A percentile compares a stretch with the other conserved stretches of the same genome.
Evolutionary conservation across 257 asterid genomes (phyloP).

Genomic region (Haberlea rhodopensis): DNA sequence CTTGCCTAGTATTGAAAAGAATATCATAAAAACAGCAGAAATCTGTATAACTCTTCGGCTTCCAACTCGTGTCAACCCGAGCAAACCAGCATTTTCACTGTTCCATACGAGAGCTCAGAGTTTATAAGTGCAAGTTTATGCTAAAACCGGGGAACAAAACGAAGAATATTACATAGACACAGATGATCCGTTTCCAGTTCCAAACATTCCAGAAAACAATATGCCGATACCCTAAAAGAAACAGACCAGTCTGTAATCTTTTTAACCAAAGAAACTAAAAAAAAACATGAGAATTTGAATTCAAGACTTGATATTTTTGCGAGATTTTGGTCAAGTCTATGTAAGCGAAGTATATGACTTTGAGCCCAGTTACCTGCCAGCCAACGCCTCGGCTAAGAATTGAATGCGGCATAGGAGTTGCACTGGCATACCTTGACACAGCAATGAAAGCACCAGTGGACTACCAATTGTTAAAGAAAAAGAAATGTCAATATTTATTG

Average conservation of each 20-base stretch:
- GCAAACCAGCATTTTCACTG: conserved; percentile 93
- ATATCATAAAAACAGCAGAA: conserved; percentile 96
- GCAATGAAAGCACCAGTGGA: conserved; percentile 88
- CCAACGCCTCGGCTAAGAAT: conserved; percentile 95
- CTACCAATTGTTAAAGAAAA: conserved; percentile 34
- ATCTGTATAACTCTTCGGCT: conserved; percentile 92
- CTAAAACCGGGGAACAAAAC: not conserved
- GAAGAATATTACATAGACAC: conserved; percentile 73
- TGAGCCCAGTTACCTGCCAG: conserved; percentile 70
- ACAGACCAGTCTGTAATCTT: too few species aligned
- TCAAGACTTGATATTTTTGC: not conserved
- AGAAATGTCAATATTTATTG: not conserved
- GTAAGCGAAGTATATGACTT: not conserved
- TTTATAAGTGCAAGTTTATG: not conserved
- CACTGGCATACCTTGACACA: conserved; percentile 89
- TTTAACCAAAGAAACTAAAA: too few species aligned
- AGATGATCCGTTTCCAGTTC: conserved; percentile 89
- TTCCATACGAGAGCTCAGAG: not conserved
- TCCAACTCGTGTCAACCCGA: conserved; percentile 84
- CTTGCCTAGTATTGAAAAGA: conserved; percentile 85
- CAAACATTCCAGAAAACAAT: conserved; percentile 73
- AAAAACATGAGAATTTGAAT: not conserved
- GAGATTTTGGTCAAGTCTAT: not conserved
- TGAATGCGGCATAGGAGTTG: conserved; percentile 92
- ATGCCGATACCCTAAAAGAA: conserved; percentile 72